These are phyloP conservation scores for Chalciporus chontae DNA, from an alignment of 768 basidiomycete species.

Conservation along the genomic window DNA sequence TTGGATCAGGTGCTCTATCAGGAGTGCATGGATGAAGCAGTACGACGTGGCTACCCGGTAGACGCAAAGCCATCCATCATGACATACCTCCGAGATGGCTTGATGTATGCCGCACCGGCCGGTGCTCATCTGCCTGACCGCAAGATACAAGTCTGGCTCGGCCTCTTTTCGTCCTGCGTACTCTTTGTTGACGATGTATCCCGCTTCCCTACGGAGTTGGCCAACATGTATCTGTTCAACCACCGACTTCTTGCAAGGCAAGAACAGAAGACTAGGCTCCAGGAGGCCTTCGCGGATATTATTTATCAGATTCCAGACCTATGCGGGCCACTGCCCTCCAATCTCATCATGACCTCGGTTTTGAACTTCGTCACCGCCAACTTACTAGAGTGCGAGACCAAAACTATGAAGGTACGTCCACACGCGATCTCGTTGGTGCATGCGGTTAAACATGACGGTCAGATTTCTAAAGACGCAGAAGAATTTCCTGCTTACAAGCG, in stretches of 20 bases:
- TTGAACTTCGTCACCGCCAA: slow-evolving; percentile 32
- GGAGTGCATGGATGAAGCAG: slow-evolving; percentile 17
- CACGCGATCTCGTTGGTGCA: neutral
- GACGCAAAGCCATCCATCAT: neutral
- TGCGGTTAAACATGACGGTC: neutral
- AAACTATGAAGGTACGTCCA: slow-evolving; percentile 20
- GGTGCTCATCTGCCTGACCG: slow-evolving; percentile 25
- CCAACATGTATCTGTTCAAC: slow-evolving; percentile 30
- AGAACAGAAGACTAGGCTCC: slow-evolving; percentile 27
- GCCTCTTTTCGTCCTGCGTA: slow-evolving; percentile 33
- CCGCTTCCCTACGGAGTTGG: slow-evolving; percentile 14
- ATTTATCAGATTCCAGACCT: slow-evolving; percentile 23
- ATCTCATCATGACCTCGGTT: slow-evolving; percentile 33
- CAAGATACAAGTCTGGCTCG: slow-evolving; percentile 31
- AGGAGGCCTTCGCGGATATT: slow-evolving; percentile 29
- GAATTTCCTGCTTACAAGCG: slow-evolving; percentile 19
- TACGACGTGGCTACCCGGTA: slow-evolving; percentile 3
- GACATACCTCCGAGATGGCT: slow-evolving; percentile 3
- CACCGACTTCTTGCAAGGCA: slow-evolving; percentile 23
- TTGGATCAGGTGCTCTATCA: slow-evolving; percentile 5
- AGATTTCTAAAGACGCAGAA: slow-evolving; percentile 12
- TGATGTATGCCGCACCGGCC: slow-evolving; percentile 3
- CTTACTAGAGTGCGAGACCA: slow-evolving; percentile 28
- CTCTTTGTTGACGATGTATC: slow-evolving; percentile 34
- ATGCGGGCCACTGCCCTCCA: slow-evolving; percentile 25